Evolutionary conservation across 2,329 filamentous ascomycete species (phyloP), one percentile per base, ranked within the genome.

Genomic region (Colletotrichum incanum): DNA sequence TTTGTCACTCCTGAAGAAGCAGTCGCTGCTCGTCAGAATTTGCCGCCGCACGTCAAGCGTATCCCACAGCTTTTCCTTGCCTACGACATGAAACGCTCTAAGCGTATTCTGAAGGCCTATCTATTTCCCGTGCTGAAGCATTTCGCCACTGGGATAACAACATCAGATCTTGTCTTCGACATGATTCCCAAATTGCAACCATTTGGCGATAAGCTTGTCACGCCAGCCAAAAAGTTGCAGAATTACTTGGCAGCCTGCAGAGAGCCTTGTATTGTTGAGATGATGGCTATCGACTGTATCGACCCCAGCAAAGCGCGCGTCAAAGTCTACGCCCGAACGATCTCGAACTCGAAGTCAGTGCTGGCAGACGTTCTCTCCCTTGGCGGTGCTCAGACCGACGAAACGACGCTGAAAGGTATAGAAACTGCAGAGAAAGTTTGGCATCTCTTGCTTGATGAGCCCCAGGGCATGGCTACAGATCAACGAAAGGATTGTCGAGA

Each of bases 271-370:
- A 65, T 72, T 5, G 75, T 77, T 1, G 76, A 75, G 41, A 69
- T 76, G 26, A 76, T 77, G 14, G 76, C 74, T 5, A 76, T 77
- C 23, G 76, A 77, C 55, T 77, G 76, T 52, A 18, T 77, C 23
- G 70, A 66, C n/a, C 76, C 75, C 18, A 54, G 72, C 50, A 69
- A 73, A 14, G 77, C 76, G 11, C 65, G 76, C 50, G 71, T 78
- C 34, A 77, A 78, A 59, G 67, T 78, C 31, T 78, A 77, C 43
- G 76, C 76, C 5, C 71, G 73, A 11, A 71, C 74, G 23, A 56
- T 31, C 0, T 67, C 54, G 6, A 78, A 78, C 28, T 73, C 73
- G 0, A 74, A 71, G 56, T 73, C 72, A 20, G 71, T 73, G 0
- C 74, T 78, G 8, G 59, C 70, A 14, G 67, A 78, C 3, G 75